Conservation (phyloP, 805 yeast genomes). For the Hanseniaspora clermontiae region DNA sequence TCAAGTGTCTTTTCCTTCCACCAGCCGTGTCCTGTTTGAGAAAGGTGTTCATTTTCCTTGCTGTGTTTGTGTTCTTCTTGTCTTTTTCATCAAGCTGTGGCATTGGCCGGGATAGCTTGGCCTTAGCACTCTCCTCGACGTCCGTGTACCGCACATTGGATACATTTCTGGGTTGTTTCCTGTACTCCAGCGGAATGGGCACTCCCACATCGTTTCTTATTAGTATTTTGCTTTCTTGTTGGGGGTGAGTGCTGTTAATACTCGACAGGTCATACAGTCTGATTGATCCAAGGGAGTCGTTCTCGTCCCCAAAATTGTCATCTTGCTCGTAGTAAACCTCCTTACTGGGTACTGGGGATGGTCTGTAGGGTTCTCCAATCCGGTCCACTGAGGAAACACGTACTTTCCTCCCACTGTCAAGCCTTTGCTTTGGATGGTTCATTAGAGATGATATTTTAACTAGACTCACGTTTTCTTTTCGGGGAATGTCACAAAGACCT, state of each 20-base stretch:
- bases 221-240: neutral
- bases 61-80: slow-evolving; percentile 10
- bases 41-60: slow-evolving; percentile 17
- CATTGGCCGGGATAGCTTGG: neutral
- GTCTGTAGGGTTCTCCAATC: slow-evolving; percentile 9
- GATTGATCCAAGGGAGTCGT: neutral
- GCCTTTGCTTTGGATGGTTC: neutral
- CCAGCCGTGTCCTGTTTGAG: slow-evolving; percentile 16
- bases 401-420: neutral
- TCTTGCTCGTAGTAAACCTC: neutral
- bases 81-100: neutral
- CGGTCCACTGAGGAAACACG: neutral
- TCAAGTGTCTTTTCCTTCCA: slow-evolving; percentile 16
- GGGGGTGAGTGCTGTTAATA: neutral
- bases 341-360: neutral
- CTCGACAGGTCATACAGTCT: neutral
- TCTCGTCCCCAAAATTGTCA: neutral
- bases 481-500: neutral
- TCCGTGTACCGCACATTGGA: neutral
- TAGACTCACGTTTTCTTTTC: no score
- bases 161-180: slow-evolving; percentile 10
- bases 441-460: neutral
- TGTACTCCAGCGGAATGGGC: slow-evolving; percentile 32
- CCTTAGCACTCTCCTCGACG: neutral
- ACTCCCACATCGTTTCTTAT: slow-evolving; percentile 23